Evolutionary conservation across 1,284 basidiomycete species (phyloP).

Genomic region (Cryptococcus floricola): DNA sequence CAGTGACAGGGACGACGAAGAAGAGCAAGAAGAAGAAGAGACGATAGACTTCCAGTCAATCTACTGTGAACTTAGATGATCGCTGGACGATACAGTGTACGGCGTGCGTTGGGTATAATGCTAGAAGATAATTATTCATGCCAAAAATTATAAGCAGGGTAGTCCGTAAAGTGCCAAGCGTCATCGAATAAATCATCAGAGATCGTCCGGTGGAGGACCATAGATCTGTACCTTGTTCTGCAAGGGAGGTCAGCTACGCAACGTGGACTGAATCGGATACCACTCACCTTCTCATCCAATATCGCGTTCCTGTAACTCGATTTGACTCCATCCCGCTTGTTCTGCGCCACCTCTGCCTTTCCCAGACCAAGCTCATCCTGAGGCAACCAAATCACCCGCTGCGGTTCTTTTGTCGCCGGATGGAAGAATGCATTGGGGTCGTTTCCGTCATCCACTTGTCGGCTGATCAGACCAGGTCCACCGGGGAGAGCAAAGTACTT

Average conservation of each 20-base stretch:
- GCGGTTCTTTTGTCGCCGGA: constrained; percentile 69
- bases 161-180: no score
- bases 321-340: constrained; percentile 58
- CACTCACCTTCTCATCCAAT: constrained; percentile 58
- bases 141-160: not conserved
- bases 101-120: no score
- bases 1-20: not conserved
- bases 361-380: constrained; percentile 64
- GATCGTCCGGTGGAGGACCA: constrained; percentile 41
- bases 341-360: constrained; percentile 61
- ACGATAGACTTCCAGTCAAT: not conserved
- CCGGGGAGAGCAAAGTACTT: constrained; percentile 42
- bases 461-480: constrained; percentile 33
- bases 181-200: not conserved
- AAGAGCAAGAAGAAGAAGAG: not conserved
- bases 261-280: not conserved
- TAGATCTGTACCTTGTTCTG: constrained; percentile 62
- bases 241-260: not conserved
- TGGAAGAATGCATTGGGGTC: constrained; percentile 63
- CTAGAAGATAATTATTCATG: not conserved
- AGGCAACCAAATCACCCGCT: constrained; percentile 77
- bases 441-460: constrained; percentile 20
- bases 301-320: constrained; percentile 58
- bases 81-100: no score
- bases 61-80: no score